Evolutionary conservation across 2,329 filamentous ascomycete species (phyloP).

Genomic region (Elsinoe ampelina): DNA sequence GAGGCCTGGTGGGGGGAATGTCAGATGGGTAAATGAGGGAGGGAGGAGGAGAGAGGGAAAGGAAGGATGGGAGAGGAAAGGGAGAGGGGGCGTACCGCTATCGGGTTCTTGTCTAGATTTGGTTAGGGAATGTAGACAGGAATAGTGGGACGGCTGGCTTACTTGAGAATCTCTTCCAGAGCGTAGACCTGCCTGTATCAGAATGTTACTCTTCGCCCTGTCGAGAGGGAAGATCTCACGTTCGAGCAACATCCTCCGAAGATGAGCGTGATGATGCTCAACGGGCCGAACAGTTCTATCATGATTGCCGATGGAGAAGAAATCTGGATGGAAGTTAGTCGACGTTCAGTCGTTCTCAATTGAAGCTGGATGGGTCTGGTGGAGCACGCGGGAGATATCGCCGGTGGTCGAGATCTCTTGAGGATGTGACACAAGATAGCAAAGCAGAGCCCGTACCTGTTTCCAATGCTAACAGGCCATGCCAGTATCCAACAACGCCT

Average conservation of each 20-base stretch:
- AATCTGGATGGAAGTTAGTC: neutral
- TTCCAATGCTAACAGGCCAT: neutral
- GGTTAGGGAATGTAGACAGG: no score
- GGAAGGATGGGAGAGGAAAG: neutral
- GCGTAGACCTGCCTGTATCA: constrained; percentile 65
- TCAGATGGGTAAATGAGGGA: no score
- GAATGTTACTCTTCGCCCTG: constrained; percentile 16
- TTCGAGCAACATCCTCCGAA: constrained; percentile 95
- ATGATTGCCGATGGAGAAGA: neutral
- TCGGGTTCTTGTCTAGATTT: constrained; percentile 71
- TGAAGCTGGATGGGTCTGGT: no score
- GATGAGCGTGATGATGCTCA: constrained; percentile 67
- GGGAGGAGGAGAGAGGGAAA: no score
- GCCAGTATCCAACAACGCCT: neutral
- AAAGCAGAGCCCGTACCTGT: neutral
- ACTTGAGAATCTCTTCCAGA: constrained; percentile 91
- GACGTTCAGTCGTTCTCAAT: neutral
- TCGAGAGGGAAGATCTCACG: constrained; percentile 42
- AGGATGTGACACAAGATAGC: no score
- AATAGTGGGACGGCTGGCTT: no score
- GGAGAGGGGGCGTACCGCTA: constrained; percentile 52
- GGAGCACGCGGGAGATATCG: no score
- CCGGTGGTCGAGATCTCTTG: no score
- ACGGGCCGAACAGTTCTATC: constrained; percentile 20
- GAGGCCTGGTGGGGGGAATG: constrained; percentile 48